Evolutionary conservation across 306 rosid species (phyloP).

Genomic region (Cyamopsis tetragonoloba): DNA sequence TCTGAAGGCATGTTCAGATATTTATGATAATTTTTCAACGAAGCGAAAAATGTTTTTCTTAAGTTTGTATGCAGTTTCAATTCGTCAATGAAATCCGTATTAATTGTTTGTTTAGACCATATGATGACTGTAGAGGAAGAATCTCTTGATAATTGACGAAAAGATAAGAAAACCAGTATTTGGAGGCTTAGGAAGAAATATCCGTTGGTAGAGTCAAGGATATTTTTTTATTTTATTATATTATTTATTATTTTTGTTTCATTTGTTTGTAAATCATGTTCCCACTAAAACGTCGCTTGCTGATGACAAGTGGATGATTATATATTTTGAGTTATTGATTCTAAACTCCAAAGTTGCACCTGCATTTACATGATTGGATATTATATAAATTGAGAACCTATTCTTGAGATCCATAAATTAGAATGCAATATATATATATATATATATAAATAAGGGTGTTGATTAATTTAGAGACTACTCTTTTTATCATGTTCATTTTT

Average conservation of each 20-base stretch:
- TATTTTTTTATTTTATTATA: too few relatives aligned
- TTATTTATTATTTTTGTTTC: slow-evolving; percentile 3
- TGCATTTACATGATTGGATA: neutral
- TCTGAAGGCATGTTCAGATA: slow-evolving; percentile 44
- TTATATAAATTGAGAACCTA: neutral
- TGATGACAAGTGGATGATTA: slow-evolving; percentile 34
- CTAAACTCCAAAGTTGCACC: neutral
- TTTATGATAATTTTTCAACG: neutral
- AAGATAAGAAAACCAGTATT: slow-evolving; percentile 19
- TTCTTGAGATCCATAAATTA: too few relatives aligned
- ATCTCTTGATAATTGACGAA: slow-evolving; percentile 31
- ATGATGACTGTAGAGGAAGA: slow-evolving; percentile 37
- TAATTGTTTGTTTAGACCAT: slow-evolving; percentile 18
- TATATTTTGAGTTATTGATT: slow-evolving; percentile 15
- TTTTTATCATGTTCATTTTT: too few relatives aligned
- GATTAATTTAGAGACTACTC: too few relatives aligned
- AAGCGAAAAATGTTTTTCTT: neutral
- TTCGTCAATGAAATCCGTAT: neutral
- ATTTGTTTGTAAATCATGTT: slow-evolving; percentile 10
- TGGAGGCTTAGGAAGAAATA: slow-evolving; percentile 56
- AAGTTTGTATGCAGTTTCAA: slow-evolving; percentile 4
- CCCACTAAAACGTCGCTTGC: slow-evolving; percentile 12
- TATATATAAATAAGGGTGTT: too few relatives aligned
- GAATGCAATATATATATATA: too few relatives aligned
- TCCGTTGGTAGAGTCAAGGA: slow-evolving; percentile 42